Evolutionary conservation across 441 rosid species (phyloP).

Genomic region (Bocquillonia castaneifolia): DNA sequence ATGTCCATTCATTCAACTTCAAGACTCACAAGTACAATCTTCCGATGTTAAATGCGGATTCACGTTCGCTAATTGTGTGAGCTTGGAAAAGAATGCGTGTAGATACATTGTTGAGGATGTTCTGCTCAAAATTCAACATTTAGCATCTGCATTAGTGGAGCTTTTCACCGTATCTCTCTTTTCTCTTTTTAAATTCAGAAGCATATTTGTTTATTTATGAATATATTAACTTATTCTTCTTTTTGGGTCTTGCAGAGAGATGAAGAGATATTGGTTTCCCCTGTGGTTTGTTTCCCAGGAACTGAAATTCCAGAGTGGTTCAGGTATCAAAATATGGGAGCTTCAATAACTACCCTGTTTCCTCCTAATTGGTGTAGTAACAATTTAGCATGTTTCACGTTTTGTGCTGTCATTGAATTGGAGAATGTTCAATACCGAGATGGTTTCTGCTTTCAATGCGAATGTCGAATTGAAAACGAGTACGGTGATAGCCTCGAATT

Average conservation of each 20-base stretch:
- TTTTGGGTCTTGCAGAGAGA: constrained; percentile 1
- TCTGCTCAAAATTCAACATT: constrained; percentile 9
- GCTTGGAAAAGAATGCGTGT: constrained; percentile 17
- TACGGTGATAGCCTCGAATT: constrained; percentile 7
- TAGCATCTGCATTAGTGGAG: constrained; percentile 10
- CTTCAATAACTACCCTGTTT: constrained; percentile 11
- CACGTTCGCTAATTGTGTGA: constrained; percentile 16
- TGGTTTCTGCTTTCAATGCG: constrained; percentile 13
- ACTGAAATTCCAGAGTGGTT: constrained; percentile 17
- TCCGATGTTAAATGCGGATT: constrained; percentile 7
- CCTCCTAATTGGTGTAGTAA: constrained; percentile 13
- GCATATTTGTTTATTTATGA: background rate
- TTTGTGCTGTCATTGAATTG: constrained; percentile 19
- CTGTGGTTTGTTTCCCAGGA: constrained; percentile 19
- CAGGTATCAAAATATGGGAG: constrained; percentile 5
- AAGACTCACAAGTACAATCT: constrained; percentile 4
- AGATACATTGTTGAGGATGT: constrained; percentile 8
- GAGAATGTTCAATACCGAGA: constrained; percentile 8
- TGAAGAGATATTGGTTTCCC: constrained; percentile 15
- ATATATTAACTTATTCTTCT: background rate
- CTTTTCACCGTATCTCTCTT: constrained; percentile 1
- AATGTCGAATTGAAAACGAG: constrained; percentile 8
- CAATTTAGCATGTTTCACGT: constrained; percentile 12
- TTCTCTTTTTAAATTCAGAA: background rate
- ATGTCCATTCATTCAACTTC: constrained; percentile 11